Base-by-base conservation (phyloP, 306 rosid species). In the Medicago ruthenica region DNA sequence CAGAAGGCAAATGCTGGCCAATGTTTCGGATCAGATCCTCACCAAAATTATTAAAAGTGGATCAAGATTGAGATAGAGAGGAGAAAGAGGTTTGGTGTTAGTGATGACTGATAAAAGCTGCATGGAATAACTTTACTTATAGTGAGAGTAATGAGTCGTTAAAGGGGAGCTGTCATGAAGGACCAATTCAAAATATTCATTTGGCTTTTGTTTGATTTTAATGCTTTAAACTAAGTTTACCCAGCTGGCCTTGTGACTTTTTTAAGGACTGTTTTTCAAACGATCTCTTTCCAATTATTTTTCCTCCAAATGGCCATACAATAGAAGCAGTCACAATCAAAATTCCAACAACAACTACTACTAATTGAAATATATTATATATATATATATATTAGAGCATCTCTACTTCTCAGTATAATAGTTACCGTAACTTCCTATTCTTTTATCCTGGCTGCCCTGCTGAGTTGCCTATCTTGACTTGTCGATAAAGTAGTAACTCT, bases 151-250 rank as follows among this genome's bases (percentile, higher is more conserved):
- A 58, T 12, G 62, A 86, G 92, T 89, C 83, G 92, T 87, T 87
- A 74, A n/a, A n/a, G 48, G 22, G 74, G 87, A 86, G 92, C 94
- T 86, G 91, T 91, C 91, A 87, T 1, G 79, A 83, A 76, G 82
- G 86, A 78, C 89, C 84, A 34, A 53, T 85, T 88, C 87, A 73
- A 84, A 67, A 70, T 69, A 70, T 74, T 69, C 61, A 79, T 44
- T 84, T 27, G 31, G 31, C 31, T 27, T 27, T 27, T 27, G 31
- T 27, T 27, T 45, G 11, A 71, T 80, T 42, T 76, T 57, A 73
- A 71, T 75, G 34, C 67, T 39, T 41, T 47, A 63, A 85, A 70
- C 82, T 73, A 82, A 67, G 75, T 57, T 69, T 47, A 50, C 21
- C 67, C 84, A 82, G 93, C 97, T 87, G 90, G 87, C 92, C 60